phyloP scores from a whole-genome alignment of 352 stramenopile genomes.

The Phytophthora ohioensis region DNA sequence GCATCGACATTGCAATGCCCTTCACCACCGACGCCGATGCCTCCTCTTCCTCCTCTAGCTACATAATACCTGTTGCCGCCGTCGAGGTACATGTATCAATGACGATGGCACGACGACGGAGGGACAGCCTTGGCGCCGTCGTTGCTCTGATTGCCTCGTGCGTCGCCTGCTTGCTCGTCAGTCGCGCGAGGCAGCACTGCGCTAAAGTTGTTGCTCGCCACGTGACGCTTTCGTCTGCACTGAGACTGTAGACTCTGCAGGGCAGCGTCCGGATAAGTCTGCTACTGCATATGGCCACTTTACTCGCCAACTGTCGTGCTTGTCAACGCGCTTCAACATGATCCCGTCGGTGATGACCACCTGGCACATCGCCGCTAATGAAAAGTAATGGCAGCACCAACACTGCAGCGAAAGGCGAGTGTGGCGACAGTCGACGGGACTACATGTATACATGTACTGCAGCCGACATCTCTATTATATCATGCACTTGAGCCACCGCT shows the following conservation, averaged over 20 bases:
- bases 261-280: slow-evolving; percentile 2
- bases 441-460: too few relatives aligned
- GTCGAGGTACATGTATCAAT: slow-evolving; percentile 4
- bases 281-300: slow-evolving; percentile 3
- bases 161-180: slow-evolving; percentile 25
- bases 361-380: slow-evolving; percentile 2
- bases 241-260: neutral
- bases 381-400: slow-evolving; percentile 1
- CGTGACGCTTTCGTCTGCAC: neutral
- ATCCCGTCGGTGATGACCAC: slow-evolving; percentile 20
- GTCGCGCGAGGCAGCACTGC: too few relatives aligned
- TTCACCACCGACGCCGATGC: too few relatives aligned
- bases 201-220: neutral
- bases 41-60: neutral
- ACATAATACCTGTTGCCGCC: neutral
- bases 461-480: slow-evolving; percentile 13
- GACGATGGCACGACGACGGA: slow-evolving; percentile 9
- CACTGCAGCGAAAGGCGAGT: neutral
- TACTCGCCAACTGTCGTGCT: slow-evolving; percentile 6
- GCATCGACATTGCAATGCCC: neutral
- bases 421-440: neutral
- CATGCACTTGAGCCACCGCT: neutral
- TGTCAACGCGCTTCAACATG: slow-evolving; percentile 22
- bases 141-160: neutral
- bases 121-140: slow-evolving; percentile 13